Evolutionary conservation across 179 eudicot genomes (phyloP).

Genomic region (Corrigiola litoralis): DNA sequence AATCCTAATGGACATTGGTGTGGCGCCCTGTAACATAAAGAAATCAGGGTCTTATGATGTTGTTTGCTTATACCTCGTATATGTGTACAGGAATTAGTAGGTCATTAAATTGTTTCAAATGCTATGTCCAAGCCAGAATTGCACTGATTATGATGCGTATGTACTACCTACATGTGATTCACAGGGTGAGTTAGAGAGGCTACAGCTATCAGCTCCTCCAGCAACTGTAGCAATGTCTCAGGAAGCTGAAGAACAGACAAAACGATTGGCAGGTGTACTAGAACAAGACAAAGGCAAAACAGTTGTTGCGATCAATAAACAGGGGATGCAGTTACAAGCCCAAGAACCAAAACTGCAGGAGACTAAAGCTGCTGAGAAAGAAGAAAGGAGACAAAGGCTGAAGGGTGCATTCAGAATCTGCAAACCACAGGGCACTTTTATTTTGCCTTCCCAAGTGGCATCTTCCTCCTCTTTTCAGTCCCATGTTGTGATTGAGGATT

Average conservation of each 20-base stretch:
- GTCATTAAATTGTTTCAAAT: background rate
- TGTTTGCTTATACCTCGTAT: background rate
- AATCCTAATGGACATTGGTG: background rate
- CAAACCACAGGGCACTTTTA: constrained; percentile 79
- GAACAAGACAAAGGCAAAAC: constrained; percentile 20
- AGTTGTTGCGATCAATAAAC: constrained; percentile 17
- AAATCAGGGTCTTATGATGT: background rate
- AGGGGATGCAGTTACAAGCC: background rate
- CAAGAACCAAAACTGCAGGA: background rate
- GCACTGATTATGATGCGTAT: background rate
- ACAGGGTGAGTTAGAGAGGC: constrained; percentile 44
- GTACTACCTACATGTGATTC: background rate
- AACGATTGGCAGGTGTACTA: constrained; percentile 5
- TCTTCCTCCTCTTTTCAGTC: constrained; percentile 24
- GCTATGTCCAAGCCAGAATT: background rate
- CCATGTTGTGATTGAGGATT: constrained; percentile 42
- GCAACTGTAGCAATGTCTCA: background rate
- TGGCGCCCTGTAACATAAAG: background rate
- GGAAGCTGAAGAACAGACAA: constrained; percentile 18
- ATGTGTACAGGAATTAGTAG: too few species aligned
- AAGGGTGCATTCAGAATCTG: constrained; percentile 90
- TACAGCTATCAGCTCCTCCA: constrained; percentile 15
- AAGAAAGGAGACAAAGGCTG: constrained; percentile 52
- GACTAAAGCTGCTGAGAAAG: constrained; percentile 32
- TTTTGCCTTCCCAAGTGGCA: constrained; percentile 67